phyloP scores from a whole-genome alignment of 148 eudicot genomes.

The Talinum fruticosum region DNA sequence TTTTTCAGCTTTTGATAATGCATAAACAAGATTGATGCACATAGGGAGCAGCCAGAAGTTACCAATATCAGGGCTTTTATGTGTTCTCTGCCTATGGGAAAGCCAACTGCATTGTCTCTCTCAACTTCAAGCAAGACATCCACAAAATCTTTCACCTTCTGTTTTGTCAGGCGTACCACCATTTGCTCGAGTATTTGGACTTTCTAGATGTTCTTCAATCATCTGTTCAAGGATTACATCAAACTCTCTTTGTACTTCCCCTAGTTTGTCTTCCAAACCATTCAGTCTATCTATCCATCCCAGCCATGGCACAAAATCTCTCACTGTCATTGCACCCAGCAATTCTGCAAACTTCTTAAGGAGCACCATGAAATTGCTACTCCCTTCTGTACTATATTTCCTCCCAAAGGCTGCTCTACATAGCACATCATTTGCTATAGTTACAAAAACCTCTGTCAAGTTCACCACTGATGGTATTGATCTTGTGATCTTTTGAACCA shows the following conservation, averaged over 20 bases:
- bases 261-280: too few relatives aligned
- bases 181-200: background rate
- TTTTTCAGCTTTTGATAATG: background rate
- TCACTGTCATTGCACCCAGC: background rate
- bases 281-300: too few relatives aligned
- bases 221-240: too few relatives aligned
- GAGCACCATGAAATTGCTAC: conserved; percentile 15
- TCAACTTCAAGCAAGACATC: conserved; percentile 41
- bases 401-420: conserved; percentile 43
- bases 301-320: too few relatives aligned
- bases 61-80: conserved; percentile 39
- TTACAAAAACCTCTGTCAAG: conserved; percentile 37
- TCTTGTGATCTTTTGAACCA: conserved; percentile 37
- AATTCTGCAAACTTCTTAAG: conserved; percentile 9
- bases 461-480: conserved; percentile 21
- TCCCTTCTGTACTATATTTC: conserved; percentile 25
- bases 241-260: too few relatives aligned
- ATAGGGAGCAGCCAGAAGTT: background rate
- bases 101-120: conserved; percentile 24
- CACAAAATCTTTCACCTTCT: conserved; percentile 28
- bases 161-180: background rate
- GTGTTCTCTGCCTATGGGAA: conserved; percentile 32
- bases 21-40: background rate
- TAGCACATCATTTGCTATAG: conserved; percentile 31
- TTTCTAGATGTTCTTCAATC: too few relatives aligned